Evolutionary conservation across 1,284 basidiomycete genomes (phyloP).

Genomic region (Cutaneotrichosporon sp.): DNA sequence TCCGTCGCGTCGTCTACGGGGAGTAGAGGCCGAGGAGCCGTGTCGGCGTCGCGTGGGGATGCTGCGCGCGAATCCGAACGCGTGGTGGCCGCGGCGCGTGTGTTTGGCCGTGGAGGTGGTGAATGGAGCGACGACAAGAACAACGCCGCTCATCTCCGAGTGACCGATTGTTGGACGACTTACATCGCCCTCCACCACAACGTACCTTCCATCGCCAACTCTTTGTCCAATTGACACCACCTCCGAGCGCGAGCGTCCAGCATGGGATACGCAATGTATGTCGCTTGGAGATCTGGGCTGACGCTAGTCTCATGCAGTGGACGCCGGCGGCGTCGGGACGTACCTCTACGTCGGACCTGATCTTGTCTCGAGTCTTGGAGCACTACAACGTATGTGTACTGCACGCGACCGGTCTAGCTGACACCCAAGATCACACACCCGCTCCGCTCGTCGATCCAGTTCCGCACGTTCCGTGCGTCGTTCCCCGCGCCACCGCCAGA

Average conservation of each 20-base stretch:
- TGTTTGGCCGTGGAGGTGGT: not conserved
- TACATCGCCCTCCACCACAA: not conserved
- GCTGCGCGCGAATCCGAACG: no score
- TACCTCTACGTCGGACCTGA: slow-evolving; percentile 32
- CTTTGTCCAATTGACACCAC: not conserved
- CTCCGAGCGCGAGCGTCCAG: not conserved
- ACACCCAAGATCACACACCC: slow-evolving; percentile 31
- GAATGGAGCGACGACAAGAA: slow-evolving; percentile 7
- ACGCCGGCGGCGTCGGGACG: slow-evolving; percentile 24
- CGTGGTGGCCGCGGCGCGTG: no score
- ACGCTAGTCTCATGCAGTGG: slow-evolving; percentile 41
- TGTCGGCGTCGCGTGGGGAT: no score
- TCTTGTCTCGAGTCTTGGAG: slow-evolving; percentile 35
- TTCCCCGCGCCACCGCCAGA: slow-evolving; percentile 14
- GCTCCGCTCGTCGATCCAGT: slow-evolving; percentile 27
- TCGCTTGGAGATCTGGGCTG: not conserved
- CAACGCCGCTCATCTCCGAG: not conserved
- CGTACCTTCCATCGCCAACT: not conserved
- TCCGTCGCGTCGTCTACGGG: no score
- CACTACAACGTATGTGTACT: slow-evolving; percentile 32
- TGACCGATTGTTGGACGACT: not conserved
- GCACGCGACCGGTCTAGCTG: not conserved
- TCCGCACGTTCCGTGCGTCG: slow-evolving; percentile 36
- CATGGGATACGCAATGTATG: slow-evolving; percentile 38
- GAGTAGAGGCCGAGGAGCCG: no score